phyloP scores from a whole-genome alignment of 192 early-diverging fungal genomes.

The Physocladia obscura region DNA sequence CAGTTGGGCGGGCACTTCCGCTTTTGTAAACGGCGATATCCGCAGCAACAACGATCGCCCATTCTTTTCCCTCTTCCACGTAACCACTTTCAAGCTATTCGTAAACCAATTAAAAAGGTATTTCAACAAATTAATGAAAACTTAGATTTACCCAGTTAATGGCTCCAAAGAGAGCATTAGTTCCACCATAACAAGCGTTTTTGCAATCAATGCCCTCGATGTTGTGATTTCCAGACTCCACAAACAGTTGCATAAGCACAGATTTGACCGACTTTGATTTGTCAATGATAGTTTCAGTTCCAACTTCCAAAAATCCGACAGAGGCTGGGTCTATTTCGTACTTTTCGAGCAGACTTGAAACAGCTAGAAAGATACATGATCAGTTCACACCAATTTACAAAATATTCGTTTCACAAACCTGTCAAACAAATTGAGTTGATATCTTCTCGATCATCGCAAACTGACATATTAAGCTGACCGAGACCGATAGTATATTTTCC shows the following conservation, averaged over 20 bases:
- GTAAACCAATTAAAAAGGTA: background rate
- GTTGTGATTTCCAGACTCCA: conserved; percentile 84
- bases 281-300: conserved; percentile 99
- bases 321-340: conserved; percentile 80
- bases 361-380: conserved; percentile 50
- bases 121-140: background rate
- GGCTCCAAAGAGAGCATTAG: conserved; percentile 92
- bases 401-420: conserved; percentile 54
- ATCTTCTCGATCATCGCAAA: conserved; percentile 95
- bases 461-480: conserved; percentile 91
- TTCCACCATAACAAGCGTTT: conserved; percentile 99
- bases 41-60: conserved; percentile 67
- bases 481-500: conserved; percentile 99
- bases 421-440: conserved; percentile 86
- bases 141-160: conserved; percentile 77
- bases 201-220: conserved; percentile 97
- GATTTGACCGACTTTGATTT: conserved; percentile 98
- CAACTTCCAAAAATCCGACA: conserved; percentile 94
- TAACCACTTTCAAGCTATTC: conserved; percentile 73
- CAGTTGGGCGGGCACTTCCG: conserved; percentile 89
- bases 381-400: conserved; percentile 23
- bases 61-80: conserved; percentile 83
- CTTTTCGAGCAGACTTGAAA: conserved; percentile 90
- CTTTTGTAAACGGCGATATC: conserved; percentile 96
- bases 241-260: conserved; percentile 93